Conservation (phyloP, 768 basidiomycete genomes). For the Lactifluus volemus region DNA sequence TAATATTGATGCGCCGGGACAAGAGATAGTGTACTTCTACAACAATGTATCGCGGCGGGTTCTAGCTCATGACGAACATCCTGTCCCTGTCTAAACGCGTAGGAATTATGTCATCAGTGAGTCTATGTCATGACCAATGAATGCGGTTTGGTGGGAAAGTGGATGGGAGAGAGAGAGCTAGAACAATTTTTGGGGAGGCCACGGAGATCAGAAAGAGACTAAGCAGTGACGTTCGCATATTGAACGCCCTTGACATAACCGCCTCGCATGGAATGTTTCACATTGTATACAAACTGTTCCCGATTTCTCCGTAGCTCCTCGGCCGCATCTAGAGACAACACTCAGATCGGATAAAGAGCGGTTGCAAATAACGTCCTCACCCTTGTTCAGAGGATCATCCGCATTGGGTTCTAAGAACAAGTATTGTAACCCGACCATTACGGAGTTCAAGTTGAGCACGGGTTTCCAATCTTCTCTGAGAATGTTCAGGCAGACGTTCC, state of each 20-base stretch:
- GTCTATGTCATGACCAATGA: background rate
- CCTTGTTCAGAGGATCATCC: constrained; percentile 98
- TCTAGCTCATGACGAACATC: background rate
- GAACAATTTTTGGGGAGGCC: background rate
- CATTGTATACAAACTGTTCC: constrained; percentile 75
- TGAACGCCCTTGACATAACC: constrained; percentile 64
- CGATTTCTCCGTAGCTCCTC: constrained; percentile 87
- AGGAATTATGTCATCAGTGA: background rate
- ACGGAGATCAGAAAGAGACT: constrained; percentile 22
- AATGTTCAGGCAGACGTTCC: constrained; percentile 97
- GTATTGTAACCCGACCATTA: constrained; percentile 98
- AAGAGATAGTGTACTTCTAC: constrained; percentile 14
- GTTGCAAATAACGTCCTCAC: constrained; percentile 36
- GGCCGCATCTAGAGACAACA: constrained; percentile 71
- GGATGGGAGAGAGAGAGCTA: background rate
- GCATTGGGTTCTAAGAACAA: constrained; percentile 98
- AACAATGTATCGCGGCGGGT: background rate
- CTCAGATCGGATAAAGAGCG: background rate
- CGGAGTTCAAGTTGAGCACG: constrained; percentile 92
- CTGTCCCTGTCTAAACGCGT: background rate
- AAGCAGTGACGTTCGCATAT: constrained; percentile 66
- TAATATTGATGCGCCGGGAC: constrained; percentile 10
- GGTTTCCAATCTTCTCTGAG: constrained; percentile 99
- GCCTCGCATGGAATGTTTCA: constrained; percentile 82
- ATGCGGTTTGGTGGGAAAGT: background rate